Conservation (phyloP, 2,329 filamentous ascomycete species). For the Coniosporium tulheliwenetii region DNA sequence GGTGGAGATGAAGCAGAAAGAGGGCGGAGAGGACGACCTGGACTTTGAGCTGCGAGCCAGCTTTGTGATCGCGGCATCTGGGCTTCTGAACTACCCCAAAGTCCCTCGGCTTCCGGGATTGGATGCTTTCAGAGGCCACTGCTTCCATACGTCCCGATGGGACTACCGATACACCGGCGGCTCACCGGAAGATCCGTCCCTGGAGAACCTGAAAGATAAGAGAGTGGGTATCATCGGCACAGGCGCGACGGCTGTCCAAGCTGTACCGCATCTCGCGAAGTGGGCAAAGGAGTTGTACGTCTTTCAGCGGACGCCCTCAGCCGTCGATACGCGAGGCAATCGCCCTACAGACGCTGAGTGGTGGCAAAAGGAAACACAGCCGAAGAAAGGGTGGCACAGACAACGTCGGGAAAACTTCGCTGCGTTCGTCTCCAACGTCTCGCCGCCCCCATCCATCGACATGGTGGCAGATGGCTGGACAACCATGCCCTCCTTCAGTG, state of each 20-base stretch:
- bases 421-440: conserved; percentile 7
- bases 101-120: conserved; percentile 27
- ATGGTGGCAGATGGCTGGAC: conserved; percentile 37
- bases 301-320: conserved; percentile 27
- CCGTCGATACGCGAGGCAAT: conserved; percentile 19
- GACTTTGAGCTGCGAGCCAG: conserved; percentile 15
- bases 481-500: conserved; percentile 20
- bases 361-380: conserved; percentile 21
- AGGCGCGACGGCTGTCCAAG: conserved; percentile 27
- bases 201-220: conserved; percentile 23
- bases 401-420: conserved; percentile 30
- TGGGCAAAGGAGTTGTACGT: conserved; percentile 22
- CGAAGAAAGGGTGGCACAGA: conserved; percentile 32
- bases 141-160: conserved; percentile 30
- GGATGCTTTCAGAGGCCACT: conserved; percentile 21
- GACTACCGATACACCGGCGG: conserved; percentile 26
- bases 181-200: conserved; percentile 5
- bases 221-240: conserved; percentile 28
- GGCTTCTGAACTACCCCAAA: conserved; percentile 27
- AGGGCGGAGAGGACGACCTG: conserved; percentile 4
- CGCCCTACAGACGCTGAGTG: conserved; percentile 24
- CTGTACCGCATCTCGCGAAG: conserved; percentile 22
- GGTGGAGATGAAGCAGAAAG: conserved; percentile 15
- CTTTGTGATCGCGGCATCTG: conserved; percentile 24
- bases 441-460: conserved; percentile 19